These are phyloP conservation scores for Nannizziopsis barbatae DNA, from an alignment of 2,329 filamentous ascomycete genomes.

Conservation along the genomic window DNA sequence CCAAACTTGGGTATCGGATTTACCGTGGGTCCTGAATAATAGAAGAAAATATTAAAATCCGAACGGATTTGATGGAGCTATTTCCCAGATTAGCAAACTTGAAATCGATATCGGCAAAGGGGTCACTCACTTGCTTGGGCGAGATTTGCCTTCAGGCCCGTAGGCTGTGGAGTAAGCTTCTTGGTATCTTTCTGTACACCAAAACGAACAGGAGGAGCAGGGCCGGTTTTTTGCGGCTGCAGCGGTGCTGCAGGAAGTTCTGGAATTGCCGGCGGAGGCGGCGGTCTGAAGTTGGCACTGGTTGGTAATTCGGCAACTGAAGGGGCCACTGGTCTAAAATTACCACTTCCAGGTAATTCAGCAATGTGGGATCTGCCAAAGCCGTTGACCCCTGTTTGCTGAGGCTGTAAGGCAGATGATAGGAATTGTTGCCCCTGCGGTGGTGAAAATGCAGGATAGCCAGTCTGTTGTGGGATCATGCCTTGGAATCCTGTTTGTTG, in stretches of 20 bases:
- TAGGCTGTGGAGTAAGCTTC: slow-evolving; percentile 73
- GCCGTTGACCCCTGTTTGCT: slow-evolving; percentile 41
- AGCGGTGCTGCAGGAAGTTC: slow-evolving; percentile 52
- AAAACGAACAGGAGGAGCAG: slow-evolving; percentile 78
- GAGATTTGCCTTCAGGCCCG: slow-evolving; percentile 80
- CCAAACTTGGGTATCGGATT: not conserved
- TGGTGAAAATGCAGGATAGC: slow-evolving; percentile 38
- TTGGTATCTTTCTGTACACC: slow-evolving; percentile 62
- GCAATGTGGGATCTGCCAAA: slow-evolving; percentile 26
- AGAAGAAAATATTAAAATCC: slow-evolving; percentile 43
- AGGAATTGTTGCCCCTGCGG: slow-evolving; percentile 41
- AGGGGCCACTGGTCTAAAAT: not conserved
- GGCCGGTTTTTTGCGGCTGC: slow-evolving; percentile 69
- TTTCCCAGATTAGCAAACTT: slow-evolving; percentile 6
- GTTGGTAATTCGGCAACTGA: not conserved
- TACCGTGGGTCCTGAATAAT: not conserved
- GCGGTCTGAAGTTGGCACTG: slow-evolving; percentile 36
- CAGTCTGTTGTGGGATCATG: slow-evolving; percentile 44
- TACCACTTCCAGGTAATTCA: slow-evolving; percentile 21
- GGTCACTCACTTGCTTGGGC: slow-evolving; percentile 81
- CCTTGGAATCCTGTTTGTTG: slow-evolving; percentile 38
- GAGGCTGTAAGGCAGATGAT: slow-evolving; percentile 36
- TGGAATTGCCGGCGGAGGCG: slow-evolving; percentile 47
- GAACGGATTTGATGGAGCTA: slow-evolving; percentile 60
- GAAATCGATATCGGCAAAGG: slow-evolving; percentile 15